phyloP scores from a whole-genome alignment of 352 stramenopile genomes.

The Phytopythium boreale region DNA sequence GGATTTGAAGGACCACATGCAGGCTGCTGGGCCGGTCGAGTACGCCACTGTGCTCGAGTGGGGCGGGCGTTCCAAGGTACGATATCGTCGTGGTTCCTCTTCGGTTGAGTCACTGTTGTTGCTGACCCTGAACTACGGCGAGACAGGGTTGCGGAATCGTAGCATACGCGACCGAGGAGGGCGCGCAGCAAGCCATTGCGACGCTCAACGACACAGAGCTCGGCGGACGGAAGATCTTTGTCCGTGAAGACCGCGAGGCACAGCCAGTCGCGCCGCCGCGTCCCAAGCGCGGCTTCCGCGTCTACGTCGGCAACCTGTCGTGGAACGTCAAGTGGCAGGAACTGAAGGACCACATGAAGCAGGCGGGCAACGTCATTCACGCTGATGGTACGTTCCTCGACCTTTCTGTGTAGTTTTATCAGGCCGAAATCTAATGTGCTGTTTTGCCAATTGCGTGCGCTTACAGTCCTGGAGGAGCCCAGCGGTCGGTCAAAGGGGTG shows the following conservation, averaged over 20 bases:
- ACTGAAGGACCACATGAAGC: constrained; percentile 96
- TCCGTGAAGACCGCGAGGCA: constrained; percentile 91
- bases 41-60: constrained; percentile 59
- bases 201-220: constrained; percentile 92
- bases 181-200: constrained; percentile 80
- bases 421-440: too few relatives aligned
- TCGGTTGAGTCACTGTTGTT: background rate
- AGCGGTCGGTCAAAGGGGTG: constrained; percentile 91
- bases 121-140: background rate
- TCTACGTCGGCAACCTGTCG: constrained; percentile 91
- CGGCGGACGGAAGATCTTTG: constrained; percentile 91
- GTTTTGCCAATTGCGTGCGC: background rate
- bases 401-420: too few relatives aligned
- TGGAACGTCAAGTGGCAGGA: constrained; percentile 94
- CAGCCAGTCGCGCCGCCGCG: constrained; percentile 17
- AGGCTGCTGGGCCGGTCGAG: constrained; percentile 59
- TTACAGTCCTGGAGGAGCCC: constrained; percentile 66
- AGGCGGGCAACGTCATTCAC: constrained; percentile 76
- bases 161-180: constrained; percentile 83
- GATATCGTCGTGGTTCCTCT: background rate
- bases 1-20: constrained; percentile 85
- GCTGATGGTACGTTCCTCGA: constrained; percentile 47
- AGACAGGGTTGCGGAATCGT: constrained; percentile 92
- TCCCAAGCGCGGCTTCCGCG: constrained; percentile 46
- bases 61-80: constrained; percentile 75